These are phyloP conservation scores for Lichtheimia corymbifera DNA, from an alignment of 371 early-diverging fungal species.

Conservation along the genomic window DNA sequence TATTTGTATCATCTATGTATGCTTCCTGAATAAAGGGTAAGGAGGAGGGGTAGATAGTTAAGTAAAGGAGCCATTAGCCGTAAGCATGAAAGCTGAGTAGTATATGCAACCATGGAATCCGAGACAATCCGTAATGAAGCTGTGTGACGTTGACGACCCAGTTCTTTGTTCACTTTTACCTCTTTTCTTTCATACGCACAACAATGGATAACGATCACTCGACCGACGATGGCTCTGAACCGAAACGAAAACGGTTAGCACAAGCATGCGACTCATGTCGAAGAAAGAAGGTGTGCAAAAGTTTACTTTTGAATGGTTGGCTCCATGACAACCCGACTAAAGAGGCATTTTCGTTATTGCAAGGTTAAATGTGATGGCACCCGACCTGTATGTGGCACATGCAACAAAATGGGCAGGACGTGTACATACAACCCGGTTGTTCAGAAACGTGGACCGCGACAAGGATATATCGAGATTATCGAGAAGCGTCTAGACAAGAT, in stretches of 20 bases:
- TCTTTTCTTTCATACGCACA: neutral
- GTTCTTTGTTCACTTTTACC: no score
- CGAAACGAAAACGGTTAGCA: constrained; percentile 71
- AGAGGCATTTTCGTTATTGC: no score
- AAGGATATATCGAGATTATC: constrained; percentile 77
- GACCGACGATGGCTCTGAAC: constrained; percentile 5
- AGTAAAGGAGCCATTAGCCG: no score
- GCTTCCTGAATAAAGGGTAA: no score
- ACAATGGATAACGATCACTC: neutral
- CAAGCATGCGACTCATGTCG: constrained; percentile 84
- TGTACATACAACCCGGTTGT: constrained; percentile 77
- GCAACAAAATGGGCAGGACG: constrained; percentile 55
- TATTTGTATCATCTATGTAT: no score
- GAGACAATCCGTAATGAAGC: no score
- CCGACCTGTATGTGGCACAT: constrained; percentile 78
- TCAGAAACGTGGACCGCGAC: constrained; percentile 78
- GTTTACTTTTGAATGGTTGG: no score
- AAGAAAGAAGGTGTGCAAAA: constrained; percentile 69
- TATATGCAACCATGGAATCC: no score
- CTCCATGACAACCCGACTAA: no score
- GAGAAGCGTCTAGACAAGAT: constrained; percentile 73
- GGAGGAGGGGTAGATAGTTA: no score
- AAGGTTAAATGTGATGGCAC: constrained; percentile 80
- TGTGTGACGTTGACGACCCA: no score
- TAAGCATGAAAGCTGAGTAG: no score